phyloP scores from a whole-genome alignment of 1,284 basidiomycete genomes.

The Inonotus obliquus region DNA sequence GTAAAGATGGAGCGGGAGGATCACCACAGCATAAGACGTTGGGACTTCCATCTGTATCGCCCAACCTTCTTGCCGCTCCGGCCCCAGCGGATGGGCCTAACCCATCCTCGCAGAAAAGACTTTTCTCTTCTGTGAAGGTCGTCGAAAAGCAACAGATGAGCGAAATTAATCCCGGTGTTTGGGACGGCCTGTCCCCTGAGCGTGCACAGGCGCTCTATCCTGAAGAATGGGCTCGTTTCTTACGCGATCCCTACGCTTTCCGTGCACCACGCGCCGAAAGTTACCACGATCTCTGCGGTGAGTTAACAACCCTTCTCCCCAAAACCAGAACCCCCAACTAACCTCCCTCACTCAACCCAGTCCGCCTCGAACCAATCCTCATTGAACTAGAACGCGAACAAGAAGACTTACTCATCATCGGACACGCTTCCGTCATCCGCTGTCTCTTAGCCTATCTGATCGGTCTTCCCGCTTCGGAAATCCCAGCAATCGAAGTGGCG shows the following conservation, averaged over 20 bases:
- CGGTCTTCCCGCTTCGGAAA: conserved; percentile 92
- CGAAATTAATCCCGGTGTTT: conserved; percentile 96
- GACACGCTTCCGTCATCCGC: conserved; percentile 94
- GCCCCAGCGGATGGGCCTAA: conserved; percentile 12
- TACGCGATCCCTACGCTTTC: conserved; percentile 91
- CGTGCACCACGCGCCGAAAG: conserved; percentile 90
- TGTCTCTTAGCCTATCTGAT: conserved; percentile 91
- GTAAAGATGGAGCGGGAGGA: background rate
- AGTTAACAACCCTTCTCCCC: conserved; percentile 23
- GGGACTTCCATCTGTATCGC: background rate
- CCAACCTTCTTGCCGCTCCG: background rate
- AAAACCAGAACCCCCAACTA: background rate
- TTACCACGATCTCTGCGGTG: conserved; percentile 83
- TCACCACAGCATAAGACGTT: background rate
- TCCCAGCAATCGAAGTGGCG: conserved; percentile 94
- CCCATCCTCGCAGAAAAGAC: conserved; percentile 24
- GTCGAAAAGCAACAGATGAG: conserved; percentile 94
- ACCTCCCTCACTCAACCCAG: conserved; percentile 29
- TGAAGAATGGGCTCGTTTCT: conserved; percentile 90
- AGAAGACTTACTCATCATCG: conserved; percentile 75
- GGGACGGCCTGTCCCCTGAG: conserved; percentile 91
- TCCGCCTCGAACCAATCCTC: conserved; percentile 78
- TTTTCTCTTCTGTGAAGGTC: conserved; percentile 64
- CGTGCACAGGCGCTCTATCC: conserved; percentile 90
- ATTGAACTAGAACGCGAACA: conserved; percentile 80